Base-by-base conservation (phyloP, 106 monocot species). In the Dendrobium catenatum region DNA sequence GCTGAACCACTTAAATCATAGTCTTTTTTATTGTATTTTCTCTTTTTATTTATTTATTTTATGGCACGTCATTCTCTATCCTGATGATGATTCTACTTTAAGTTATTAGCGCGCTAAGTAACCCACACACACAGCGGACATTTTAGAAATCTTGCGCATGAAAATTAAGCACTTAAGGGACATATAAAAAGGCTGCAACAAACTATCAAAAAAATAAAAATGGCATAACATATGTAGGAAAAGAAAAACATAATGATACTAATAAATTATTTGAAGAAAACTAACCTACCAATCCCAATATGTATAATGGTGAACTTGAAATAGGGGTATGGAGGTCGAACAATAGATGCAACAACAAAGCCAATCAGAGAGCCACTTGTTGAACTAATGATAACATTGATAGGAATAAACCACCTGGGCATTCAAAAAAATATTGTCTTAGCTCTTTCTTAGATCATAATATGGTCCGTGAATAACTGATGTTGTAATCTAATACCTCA, bases 381-480 rank as follows among this genome's bases (percentile, higher is more conserved):
- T 72, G 94, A 80, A 75, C 79, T 80, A 58, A 97, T 75, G 75
- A 97, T 59, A 29, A 97, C 81, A 84, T 97, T 97, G 64, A 89
- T 83, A 27, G 97, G 97, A 82, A 97, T 94, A 81, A 85, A 97
- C 97, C 97, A 97, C 97, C 97, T 97, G 88, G 75, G 86, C 85
- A 85, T 76, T 26, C n/a, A 84, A 80, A 33, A 80, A 33, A 70
- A 2, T 17, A 78, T 55, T 43, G 74, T 41, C 6, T 79, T 26
- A 79, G 67, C 58, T 58, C 59, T 18, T 59, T 15, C n/a, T 22
- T 76, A 47, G 26, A 49, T 49, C 22, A 16, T 49, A 49, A 76
- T 49, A 48, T 76, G 22, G 27, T 24, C 15, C 41, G n/a, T 7
- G 5, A 42, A 74, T 20, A 7, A 74, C 13, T 43, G 43, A 42